Evolutionary conservation across 2,329 filamentous ascomycete genomes (phyloP).

Genomic region (Pseudogymnoascus sp.): DNA sequence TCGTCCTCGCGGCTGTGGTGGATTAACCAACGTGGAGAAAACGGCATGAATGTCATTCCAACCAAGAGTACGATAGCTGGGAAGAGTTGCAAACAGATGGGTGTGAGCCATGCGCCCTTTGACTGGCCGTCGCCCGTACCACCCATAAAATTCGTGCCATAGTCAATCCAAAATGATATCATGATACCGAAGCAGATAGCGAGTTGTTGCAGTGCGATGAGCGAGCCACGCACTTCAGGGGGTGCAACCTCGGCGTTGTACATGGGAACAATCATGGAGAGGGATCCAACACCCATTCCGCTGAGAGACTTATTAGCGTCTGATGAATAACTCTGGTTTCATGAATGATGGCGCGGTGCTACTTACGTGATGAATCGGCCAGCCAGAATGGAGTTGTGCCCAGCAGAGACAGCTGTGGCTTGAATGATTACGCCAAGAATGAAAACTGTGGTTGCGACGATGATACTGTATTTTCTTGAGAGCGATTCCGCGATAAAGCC

Average conservation of each 20-base stretch:
- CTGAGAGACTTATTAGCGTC: neutral
- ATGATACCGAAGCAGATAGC: constrained; percentile 52
- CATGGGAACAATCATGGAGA: constrained; percentile 59
- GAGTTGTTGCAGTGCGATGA: constrained; percentile 59
- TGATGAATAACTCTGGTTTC: neutral
- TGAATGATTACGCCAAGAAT: constrained; percentile 64
- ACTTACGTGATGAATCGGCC: constrained; percentile 59
- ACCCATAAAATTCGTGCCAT: constrained; percentile 60
- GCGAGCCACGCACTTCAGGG: constrained; percentile 58
- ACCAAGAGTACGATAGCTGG: constrained; percentile 58
- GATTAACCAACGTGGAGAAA: constrained; percentile 67
- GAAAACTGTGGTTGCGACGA: constrained; percentile 60
- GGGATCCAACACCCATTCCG: constrained; percentile 60
- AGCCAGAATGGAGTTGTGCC: constrained; percentile 55
- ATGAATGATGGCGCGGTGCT: neutral
- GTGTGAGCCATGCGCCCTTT: constrained; percentile 66
- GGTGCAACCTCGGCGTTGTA: constrained; percentile 45
- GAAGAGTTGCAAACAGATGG: constrained; percentile 62
- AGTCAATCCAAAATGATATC: constrained; percentile 51
- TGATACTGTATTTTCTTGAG: constrained; percentile 61
- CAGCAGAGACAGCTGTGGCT: constrained; percentile 49
- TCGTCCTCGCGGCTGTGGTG: constrained; percentile 64
- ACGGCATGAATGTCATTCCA: constrained; percentile 75
- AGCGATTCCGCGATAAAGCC: constrained; percentile 59
- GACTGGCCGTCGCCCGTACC: constrained; percentile 51